Conservation (phyloP, 2,329 filamentous ascomycete species). For the Xylaria sp. region DNA sequence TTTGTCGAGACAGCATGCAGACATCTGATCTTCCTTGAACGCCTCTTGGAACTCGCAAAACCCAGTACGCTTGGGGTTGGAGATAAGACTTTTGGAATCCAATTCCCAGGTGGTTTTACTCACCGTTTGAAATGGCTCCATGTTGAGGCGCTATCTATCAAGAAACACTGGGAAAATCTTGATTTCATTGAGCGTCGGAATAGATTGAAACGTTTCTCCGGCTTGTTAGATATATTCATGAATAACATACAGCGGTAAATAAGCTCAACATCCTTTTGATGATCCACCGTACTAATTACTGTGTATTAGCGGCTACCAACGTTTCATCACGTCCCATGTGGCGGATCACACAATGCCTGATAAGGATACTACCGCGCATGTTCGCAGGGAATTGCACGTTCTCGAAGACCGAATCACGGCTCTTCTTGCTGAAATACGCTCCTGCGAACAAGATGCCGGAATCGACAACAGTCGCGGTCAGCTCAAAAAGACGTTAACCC, state of each 20-base stretch:
- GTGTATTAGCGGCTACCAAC: constrained; percentile 41
- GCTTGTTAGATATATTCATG: constrained; percentile 38
- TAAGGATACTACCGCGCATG: constrained; percentile 10
- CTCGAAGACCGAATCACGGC: constrained; percentile 43
- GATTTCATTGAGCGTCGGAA: not conserved
- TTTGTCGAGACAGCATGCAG: constrained; percentile 22
- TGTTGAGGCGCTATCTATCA: constrained; percentile 25
- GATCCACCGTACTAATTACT: constrained; percentile 6
- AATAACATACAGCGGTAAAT: constrained; percentile 40
- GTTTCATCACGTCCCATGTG: constrained; percentile 34
- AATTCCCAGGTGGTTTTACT: constrained; percentile 41
- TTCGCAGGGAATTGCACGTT: constrained; percentile 41
- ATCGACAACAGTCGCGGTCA: constrained; percentile 11
- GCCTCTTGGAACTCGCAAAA: constrained; percentile 42
- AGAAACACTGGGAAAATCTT: not conserved
- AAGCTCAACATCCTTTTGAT: not conserved
- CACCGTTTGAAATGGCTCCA: constrained; percentile 41
- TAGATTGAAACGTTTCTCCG: constrained; percentile 25
- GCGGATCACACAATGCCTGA: not conserved
- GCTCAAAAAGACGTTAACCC: not conserved
- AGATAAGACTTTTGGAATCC: not conserved
- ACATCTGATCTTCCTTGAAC: constrained; percentile 36
- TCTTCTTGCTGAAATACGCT: constrained; percentile 36
- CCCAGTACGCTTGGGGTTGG: constrained; percentile 25
- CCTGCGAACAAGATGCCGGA: constrained; percentile 17